Percentiles rank a stretch among this genome's conserved stretches.
Evolutionary conservation across 202 grass and related monocot genomes (phyloP).

Genomic region (Panicum hallii): DNA sequence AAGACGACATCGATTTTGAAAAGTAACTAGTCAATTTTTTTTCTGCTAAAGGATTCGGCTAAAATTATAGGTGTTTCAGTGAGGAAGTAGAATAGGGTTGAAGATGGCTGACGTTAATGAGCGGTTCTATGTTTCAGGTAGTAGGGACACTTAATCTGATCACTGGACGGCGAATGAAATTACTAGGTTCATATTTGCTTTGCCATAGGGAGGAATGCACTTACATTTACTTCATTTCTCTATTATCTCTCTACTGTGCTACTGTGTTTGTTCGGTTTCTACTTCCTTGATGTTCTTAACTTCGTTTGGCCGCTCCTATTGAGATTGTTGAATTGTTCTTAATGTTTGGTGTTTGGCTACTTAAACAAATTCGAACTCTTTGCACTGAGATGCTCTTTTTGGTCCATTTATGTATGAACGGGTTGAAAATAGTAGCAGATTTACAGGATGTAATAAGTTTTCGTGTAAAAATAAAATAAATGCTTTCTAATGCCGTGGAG

Average conservation of each 20-base stretch:
- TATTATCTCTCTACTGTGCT: background rate
- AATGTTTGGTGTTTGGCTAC: background rate
- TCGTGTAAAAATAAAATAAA: background rate
- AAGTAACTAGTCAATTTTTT: background rate
- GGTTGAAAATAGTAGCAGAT: background rate
- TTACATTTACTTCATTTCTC: background rate
- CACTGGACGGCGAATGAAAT: background rate
- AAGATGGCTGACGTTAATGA: background rate
- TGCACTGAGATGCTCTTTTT: background rate
- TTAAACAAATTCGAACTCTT: background rate
- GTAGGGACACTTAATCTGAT: background rate
- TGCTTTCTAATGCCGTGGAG: background rate
- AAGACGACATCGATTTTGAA: background rate
- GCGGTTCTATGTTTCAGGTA: background rate
- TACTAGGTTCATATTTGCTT: background rate
- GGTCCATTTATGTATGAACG: background rate
- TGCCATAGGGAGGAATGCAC: slow-evolving; percentile 6
- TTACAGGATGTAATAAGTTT: background rate
- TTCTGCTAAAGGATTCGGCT: background rate
- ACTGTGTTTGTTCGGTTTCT: background rate
- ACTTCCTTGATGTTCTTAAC: background rate
- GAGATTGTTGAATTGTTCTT: background rate
- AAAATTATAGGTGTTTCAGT: background rate
- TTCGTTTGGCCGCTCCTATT: slow-evolving; percentile 6
- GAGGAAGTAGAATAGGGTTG: background rate